Percentiles rank a stretch among this genome's conserved stretches.
Evolutionary conservation across 805 yeast genomes (phyloP).

Genomic region (Cyberlindnera xishuangbannaensis): DNA sequence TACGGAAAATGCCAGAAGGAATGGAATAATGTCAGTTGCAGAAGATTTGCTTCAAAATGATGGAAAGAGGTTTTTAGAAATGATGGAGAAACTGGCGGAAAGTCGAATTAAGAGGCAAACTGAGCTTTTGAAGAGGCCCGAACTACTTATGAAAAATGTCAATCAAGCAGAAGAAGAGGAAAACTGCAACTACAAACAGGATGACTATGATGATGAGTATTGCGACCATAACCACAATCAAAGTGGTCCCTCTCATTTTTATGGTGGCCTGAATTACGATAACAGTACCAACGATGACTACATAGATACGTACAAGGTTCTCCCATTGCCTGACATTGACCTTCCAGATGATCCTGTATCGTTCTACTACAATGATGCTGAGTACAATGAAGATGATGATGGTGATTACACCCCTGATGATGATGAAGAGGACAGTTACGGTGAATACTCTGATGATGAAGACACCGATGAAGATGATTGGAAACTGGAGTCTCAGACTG

Average conservation of each 20-base stretch:
- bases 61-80: conserved; percentile 71
- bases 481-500: conserved; percentile 3
- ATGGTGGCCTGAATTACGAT: too few species aligned
- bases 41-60: conserved; percentile 74
- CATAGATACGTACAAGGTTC: conserved; percentile 8
- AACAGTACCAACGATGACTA: not conserved
- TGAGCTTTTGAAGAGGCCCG: conserved; percentile 13
- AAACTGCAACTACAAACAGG: conserved; percentile 24
- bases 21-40: conserved; percentile 56
- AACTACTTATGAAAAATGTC: conserved; percentile 13
- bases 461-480: conserved; percentile 7
- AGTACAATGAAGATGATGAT: conserved; percentile 18
- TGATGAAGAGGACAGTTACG: conserved; percentile 12
- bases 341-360: conserved; percentile 15
- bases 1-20: conserved; percentile 18
- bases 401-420: conserved; percentile 6
- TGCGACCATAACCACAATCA: conserved; percentile 27
- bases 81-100: conserved; percentile 71
- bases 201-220: conserved; percentile 16
- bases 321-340: conserved; percentile 4
- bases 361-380: conserved; percentile 18
- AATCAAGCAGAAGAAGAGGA: conserved; percentile 27
- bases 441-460: conserved; percentile 17
- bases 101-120: conserved; percentile 33
- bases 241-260: conserved; percentile 22